Evolutionary conservation across 495 filamentous ascomycete genomes (phyloP).

Genomic region (Penicillium canescens): DNA sequence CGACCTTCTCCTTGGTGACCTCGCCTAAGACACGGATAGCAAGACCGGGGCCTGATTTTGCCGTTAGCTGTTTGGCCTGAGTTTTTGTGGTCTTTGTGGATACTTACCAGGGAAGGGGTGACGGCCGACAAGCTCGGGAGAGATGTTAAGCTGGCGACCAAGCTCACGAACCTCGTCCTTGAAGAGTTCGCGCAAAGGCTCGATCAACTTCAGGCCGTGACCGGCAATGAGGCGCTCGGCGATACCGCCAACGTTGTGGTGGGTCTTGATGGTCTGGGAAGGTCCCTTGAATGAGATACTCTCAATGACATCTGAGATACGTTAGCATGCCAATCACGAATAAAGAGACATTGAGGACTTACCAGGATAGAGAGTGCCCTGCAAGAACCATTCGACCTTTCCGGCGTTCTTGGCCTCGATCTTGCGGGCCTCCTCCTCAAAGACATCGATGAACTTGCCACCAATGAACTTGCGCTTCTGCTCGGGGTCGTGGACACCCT

Average conservation of each 20-base stretch:
- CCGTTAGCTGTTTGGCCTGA: constrained; percentile 14
- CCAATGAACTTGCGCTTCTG: constrained; percentile 93
- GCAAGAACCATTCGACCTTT: constrained; percentile 74
- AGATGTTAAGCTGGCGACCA: constrained; percentile 74
- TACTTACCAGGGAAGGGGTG: constrained; percentile 70
- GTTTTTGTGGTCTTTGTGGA: background rate
- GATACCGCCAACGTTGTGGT: constrained; percentile 84
- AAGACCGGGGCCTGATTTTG: constrained; percentile 66
- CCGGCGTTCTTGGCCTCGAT: constrained; percentile 68
- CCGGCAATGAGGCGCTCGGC: constrained; percentile 48
- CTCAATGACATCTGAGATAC: constrained; percentile 71
- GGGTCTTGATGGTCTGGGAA: constrained; percentile 78
- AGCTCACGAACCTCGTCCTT: constrained; percentile 80
- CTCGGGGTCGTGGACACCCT: constrained; percentile 80
- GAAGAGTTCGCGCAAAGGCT: constrained; percentile 79
- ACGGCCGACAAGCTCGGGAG: constrained; percentile 74
- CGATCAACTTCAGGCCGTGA: constrained; percentile 53
- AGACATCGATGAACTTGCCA: constrained; percentile 82
- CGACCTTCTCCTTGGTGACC: constrained; percentile 75
- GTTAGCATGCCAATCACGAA: constrained; percentile 6
- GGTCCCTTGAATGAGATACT: constrained; percentile 81
- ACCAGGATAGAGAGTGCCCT: constrained; percentile 73
- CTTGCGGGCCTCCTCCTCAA: constrained; percentile 72
- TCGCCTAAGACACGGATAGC: constrained; percentile 90
- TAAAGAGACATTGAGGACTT: constrained; percentile 5